Percentiles rank a stretch among this genome's conserved stretches.
phyloP scores from a whole-genome alignment of 1,284 basidiomycete species.

The Vanrija sp. region DNA sequence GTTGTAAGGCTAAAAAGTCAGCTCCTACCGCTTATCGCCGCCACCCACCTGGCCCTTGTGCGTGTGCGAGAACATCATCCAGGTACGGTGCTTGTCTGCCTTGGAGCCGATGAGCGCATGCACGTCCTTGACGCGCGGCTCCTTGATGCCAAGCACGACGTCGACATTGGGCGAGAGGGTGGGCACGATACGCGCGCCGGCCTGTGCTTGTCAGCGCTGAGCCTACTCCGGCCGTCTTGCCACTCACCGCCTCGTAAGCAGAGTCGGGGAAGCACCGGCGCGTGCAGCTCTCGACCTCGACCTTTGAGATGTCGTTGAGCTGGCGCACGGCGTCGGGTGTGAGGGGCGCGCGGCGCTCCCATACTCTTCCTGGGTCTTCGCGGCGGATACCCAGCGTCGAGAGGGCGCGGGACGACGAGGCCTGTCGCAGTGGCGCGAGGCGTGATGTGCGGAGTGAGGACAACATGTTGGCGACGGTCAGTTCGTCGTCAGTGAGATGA shows the following conservation, averaged over 20 bases:
- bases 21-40: background rate
- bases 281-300: slow-evolving; percentile 56
- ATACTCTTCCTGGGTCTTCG: slow-evolving; percentile 73
- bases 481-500: too few species aligned
- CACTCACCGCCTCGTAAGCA: slow-evolving; percentile 63
- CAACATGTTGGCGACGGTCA: background rate
- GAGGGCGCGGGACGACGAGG: slow-evolving; percentile 6
- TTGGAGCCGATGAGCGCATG: slow-evolving; percentile 19
- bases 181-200: slow-evolving; percentile 64
- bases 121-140: slow-evolving; percentile 66
- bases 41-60: slow-evolving; percentile 57
- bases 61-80: slow-evolving; percentile 84
- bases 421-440: background rate
- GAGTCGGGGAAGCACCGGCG: slow-evolving; percentile 65
- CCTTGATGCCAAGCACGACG: slow-evolving; percentile 81
- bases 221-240: too few species aligned
- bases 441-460: too few species aligned
- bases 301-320: background rate
- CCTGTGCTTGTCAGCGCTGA: slow-evolving; percentile 53
- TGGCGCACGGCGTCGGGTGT: slow-evolving; percentile 10
- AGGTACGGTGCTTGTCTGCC: slow-evolving; percentile 29
- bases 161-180: slow-evolving; percentile 61
- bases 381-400: slow-evolving; percentile 62
- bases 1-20: slow-evolving; percentile 71
- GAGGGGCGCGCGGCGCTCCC: slow-evolving; percentile 75